Base-by-base conservation (phyloP, 805 yeast species). In the Candida tibetensis region DNA sequence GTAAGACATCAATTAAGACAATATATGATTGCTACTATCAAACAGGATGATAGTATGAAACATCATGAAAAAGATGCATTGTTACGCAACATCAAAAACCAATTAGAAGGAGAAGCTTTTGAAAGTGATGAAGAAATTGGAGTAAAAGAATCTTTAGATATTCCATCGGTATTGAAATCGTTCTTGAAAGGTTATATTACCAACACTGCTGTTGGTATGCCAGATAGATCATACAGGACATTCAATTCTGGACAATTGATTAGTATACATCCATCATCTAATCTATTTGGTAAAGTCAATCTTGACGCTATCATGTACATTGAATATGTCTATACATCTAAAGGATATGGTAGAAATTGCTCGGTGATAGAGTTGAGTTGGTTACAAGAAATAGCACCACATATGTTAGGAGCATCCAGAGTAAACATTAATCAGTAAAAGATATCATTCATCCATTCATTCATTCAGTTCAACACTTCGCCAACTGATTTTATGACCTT, bases 151-250 rank as follows among this genome's bases (percentile, higher is more conserved):
- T 45, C 73, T 29, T 42, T 78, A 29, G 82, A 82, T 46, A 71
- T 77, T 22, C 73, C 81, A 13, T 52, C 66, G 2, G 71, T 91
- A 6, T 65, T 91, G 39, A 85, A 86, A 57, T 77, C 95, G 17
- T 93, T 93, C 60, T 64, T 93, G 28, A 70, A 72, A 27, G 99
- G 99, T 0, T 91, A 74, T 51, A 74, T 87, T n/a, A 74, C 82
- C 33, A 90, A 91, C 58, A 82, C 96, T 0, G 99, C 99, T 0
- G 77, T 93, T 14, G 95, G 96, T 8, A 78, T 86, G 79, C 96
- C 98, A 0, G 98, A 93, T 59, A 74, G 97, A 53, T 84, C 96
- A 3, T 93, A 82, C 64, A 72, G 95, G 55, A 89, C 98, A 0
- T 82, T 89, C 5, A 67, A 82, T 19, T 78, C 85, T 1, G 95